Evolutionary conservation across 2,329 filamentous ascomycete genomes (phyloP), one percentile per base, ranked within the genome.

Genomic region (Stenocarpella maydis): DNA sequence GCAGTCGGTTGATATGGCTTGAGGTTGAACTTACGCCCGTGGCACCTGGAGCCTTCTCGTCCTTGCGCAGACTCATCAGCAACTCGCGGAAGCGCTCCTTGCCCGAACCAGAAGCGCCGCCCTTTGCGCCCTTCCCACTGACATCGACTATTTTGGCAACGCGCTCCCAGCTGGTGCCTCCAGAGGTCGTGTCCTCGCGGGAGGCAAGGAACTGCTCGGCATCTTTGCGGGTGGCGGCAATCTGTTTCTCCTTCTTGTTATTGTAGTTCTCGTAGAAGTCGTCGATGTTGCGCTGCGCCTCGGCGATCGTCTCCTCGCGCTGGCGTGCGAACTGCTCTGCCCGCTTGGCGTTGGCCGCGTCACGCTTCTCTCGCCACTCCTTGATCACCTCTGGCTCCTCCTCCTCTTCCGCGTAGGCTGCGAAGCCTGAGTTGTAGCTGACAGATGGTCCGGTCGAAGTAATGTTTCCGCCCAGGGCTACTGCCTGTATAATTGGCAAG

Each of bases 261-360:
- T 98, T 98, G 86, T 99, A 99, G 82, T 97, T 98, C 78, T 98
- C 95, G 86, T 99, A 99, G 83, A 98, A 99, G 80, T 98, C 96
- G 80, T 99, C 96, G 73, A 99, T 97, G 80, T 97, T 96, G 79
- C 95, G 88, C 78, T 94, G 94, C 14, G 96, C 96, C 75, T 96
- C 94, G 79, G 93, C 90, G 78, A 98, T 84, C 1, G 94, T 98
- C 79, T 95, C 91, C 72, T 89, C 88, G 79, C 96, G 96, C 83
- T 95, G 93, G 73, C 89, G 86, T 50, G 90, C 89, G 67, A 95
- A 95, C 74, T 95, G 89, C 80, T 97, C 91, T 73, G 93, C 91
- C 76, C 95, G 93, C 81, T 95, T 94, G 75, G 91, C 86, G 74
- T 97, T 91, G 77, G 91, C 90, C 47, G 91, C 90, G 77, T 97